Percentiles rank a stretch among this genome's conserved stretches.
Evolutionary conservation across 805 yeast species (phyloP).

Genomic region (Nakazawaea wyomingensis): DNA sequence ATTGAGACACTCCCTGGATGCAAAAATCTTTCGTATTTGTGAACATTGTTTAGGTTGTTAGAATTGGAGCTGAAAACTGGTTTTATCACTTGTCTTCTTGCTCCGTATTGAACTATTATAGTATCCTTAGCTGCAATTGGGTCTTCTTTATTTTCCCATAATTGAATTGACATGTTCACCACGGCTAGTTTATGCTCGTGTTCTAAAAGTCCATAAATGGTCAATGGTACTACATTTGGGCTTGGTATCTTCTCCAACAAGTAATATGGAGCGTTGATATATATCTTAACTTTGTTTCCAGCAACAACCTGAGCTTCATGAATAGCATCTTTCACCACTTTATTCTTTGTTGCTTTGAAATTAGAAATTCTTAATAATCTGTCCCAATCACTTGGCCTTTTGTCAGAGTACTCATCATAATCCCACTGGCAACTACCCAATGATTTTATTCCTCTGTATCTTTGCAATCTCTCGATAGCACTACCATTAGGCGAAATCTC

Average conservation of each 20-base stretch:
- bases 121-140: conserved; percentile 83
- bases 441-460: conserved; percentile 86
- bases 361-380: conserved; percentile 70
- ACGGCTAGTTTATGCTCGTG: conserved; percentile 87
- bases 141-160: conserved; percentile 86
- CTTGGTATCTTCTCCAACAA: conserved; percentile 39
- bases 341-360: conserved; percentile 70
- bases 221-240: conserved; percentile 45
- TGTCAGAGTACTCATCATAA: conserved; percentile 71
- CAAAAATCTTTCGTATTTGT: conserved; percentile 77
- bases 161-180: conserved; percentile 72
- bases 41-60: conserved; percentile 76
- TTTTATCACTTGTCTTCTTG: conserved; percentile 75
- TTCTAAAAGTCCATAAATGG: conserved; percentile 67
- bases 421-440: conserved; percentile 83
- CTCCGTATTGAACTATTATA: conserved; percentile 87
- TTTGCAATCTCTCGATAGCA: conserved; percentile 66
- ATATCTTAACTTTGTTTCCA: conserved; percentile 62
- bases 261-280: conserved; percentile 49
- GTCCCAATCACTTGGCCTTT: conserved; percentile 70
- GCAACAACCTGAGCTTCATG: conserved; percentile 43
- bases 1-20: conserved; percentile 71
- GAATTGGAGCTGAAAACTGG: conserved; percentile 82
- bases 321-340: conserved; percentile 54
- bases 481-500: conserved; percentile 74